Evolutionary conservation across 768 basidiomycete species (phyloP), one percentile per base, ranked within the genome.

Genomic region (Phaffia australis): DNA sequence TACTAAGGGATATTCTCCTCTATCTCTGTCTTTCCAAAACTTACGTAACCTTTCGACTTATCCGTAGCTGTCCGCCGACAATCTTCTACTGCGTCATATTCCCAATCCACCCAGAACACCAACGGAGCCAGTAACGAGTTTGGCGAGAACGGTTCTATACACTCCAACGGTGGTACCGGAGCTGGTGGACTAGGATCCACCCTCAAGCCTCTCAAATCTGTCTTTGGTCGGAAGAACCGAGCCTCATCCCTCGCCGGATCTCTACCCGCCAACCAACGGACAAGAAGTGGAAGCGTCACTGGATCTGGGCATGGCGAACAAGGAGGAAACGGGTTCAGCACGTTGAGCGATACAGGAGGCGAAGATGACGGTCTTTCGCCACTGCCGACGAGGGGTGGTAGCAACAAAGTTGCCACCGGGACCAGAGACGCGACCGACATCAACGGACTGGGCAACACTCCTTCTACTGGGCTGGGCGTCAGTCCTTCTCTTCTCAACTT

Each of bases 141-240:
- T 54, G 52, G 52, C 23, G 23, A 23, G 29, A 42, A 42, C 11
- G 11, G 11, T 42, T 42, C 35, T 42, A 42, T 42, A 5, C 35
- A 42, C 35, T 42, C 52, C 63, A 47, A 47, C 54, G n/a, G 46
- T 29, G 49, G 49, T 32, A 18, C 52, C 49, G 60, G 21, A 48
- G 25, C 27, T 48, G 47, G 15, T 11, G 27, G 46, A 19, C 46
- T 47, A 48, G 60, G 60, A 25, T 65, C 64, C 19, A 52, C 57
- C 19, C 64, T 65, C 30, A 65, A 65, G 30, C 58, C 65, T 19
- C 60, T 67, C 60, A 69, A 69, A 58, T 69, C 67, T 19, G 67
- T 69, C 32, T 69, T 69, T 48, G 67, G 67, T n/a, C 60, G 60
- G 29, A 65, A 60, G 30, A 65, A 69, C 63, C 56, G 67, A 54